Conservation (phyloP, 768 basidiomycete species). For the Kwoniella shandongensis region DNA sequence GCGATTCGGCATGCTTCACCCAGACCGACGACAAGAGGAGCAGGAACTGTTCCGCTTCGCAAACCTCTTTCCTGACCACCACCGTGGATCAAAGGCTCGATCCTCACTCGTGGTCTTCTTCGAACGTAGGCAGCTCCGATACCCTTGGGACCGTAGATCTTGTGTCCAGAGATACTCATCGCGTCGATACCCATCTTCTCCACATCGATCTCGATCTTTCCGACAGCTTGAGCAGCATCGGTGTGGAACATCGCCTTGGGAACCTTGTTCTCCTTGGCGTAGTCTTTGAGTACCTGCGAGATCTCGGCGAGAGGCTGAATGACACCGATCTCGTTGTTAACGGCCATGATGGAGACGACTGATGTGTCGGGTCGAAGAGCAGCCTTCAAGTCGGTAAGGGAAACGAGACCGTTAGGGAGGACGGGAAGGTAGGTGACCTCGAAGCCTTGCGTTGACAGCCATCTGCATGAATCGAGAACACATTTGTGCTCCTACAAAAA, state of each 20-base stretch:
- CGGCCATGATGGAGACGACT: slow-evolving; percentile 95
- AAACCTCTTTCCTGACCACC: slow-evolving; percentile 97
- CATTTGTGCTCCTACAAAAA: slow-evolving; percentile 90
- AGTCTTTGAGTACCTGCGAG: slow-evolving; percentile 68
- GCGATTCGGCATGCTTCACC: slow-evolving; percentile 94
- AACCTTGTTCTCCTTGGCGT: slow-evolving; percentile 68
- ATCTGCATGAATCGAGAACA: slow-evolving; percentile 94
- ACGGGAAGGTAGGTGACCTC: slow-evolving; percentile 98
- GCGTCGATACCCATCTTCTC: slow-evolving; percentile 94
- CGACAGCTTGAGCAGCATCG: slow-evolving; percentile 92
- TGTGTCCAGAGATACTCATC: slow-evolving; percentile 92
- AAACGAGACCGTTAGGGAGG: slow-evolving; percentile 75
- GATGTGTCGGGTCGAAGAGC: slow-evolving; percentile 91
- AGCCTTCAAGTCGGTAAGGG: slow-evolving; percentile 72
- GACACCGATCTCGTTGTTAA: slow-evolving; percentile 99
- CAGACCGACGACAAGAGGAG: slow-evolving; percentile 82
- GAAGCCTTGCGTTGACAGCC: slow-evolving; percentile 92
- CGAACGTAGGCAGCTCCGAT: slow-evolving; percentile 92
- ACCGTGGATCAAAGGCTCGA: slow-evolving; percentile 92
- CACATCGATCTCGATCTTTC: slow-evolving; percentile 88
- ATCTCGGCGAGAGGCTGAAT: slow-evolving; percentile 97
- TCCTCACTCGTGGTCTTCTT: slow-evolving; percentile 81
- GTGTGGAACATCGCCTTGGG: slow-evolving; percentile 81
- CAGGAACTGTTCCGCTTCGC: slow-evolving; percentile 88
- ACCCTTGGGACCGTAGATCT: slow-evolving; percentile 97